Percentiles rank a stretch among this genome's conserved stretches.
phyloP scores from a whole-genome alignment of 2,329 filamentous ascomycete species.

The Penicillium sp. region DNA sequence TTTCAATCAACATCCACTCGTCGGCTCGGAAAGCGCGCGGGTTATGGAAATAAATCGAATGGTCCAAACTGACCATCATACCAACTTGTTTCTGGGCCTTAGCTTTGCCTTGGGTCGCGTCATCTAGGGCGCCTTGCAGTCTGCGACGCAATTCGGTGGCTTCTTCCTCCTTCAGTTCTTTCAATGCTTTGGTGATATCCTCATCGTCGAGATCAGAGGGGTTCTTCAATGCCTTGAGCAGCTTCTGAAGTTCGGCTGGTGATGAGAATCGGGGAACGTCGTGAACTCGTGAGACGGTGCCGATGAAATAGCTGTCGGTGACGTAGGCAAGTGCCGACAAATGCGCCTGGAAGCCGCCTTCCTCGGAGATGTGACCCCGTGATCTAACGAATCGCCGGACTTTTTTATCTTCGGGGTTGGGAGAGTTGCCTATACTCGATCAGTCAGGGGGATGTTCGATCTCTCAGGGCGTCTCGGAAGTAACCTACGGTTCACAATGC shows the following conservation, averaged over 20 bases:
- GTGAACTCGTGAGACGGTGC: conserved; percentile 80
- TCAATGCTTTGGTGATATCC: conserved; percentile 42
- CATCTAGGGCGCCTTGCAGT: conserved; percentile 37
- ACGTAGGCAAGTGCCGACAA: conserved; percentile 89
- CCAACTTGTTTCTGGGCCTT: conserved; percentile 43
- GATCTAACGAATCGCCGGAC: conserved; percentile 58
- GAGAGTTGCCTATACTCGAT: conserved; percentile 36
- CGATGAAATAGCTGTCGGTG: conserved; percentile 90
- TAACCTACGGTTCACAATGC: conserved; percentile 56
- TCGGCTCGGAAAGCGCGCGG: conserved; percentile 51
- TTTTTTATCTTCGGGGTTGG: conserved; percentile 65
- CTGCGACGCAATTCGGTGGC: conserved; percentile 41
- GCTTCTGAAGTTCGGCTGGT: conserved; percentile 46
- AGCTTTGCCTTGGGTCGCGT: conserved; percentile 27
- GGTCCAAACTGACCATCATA: conserved; percentile 56
- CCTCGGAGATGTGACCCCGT: conserved; percentile 68
- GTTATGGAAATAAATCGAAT: conserved; percentile 56
- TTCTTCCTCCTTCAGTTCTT: conserved; percentile 47
- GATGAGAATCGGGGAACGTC: conserved; percentile 73
- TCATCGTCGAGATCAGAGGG: conserved; percentile 48
- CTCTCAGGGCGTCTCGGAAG: neutral
- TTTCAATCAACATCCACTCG: conserved; percentile 55
- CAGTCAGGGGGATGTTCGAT: neutral
- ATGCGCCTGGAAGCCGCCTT: conserved; percentile 77
- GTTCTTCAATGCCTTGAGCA: conserved; percentile 44